phyloP scores from a whole-genome alignment of 352 stramenopile species.

The Pythium monospermum region DNA sequence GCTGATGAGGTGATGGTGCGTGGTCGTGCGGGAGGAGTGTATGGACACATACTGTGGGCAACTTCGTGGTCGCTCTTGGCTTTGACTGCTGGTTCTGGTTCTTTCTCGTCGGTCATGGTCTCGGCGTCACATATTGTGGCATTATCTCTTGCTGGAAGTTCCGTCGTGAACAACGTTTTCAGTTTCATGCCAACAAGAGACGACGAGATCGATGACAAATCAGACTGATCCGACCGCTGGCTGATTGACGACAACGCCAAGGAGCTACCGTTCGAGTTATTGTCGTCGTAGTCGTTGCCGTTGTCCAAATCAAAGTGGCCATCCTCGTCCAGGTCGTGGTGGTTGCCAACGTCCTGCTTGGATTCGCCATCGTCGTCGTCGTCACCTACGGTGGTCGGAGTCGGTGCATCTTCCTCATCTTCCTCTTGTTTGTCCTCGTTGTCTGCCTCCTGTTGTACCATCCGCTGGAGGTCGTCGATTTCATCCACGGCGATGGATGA shows the following conservation, averaged over 20 bases:
- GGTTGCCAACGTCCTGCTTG: background rate
- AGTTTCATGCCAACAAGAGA: slow-evolving; percentile 30
- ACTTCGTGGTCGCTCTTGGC: background rate
- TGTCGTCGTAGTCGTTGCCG: slow-evolving; percentile 4
- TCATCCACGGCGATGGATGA: slow-evolving; percentile 12
- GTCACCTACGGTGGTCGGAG: background rate
- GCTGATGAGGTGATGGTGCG: background rate
- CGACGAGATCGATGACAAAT: slow-evolving; percentile 62
- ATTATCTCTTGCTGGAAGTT: too few relatives aligned
- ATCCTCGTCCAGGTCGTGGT: background rate
- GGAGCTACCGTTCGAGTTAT: slow-evolving; percentile 34
- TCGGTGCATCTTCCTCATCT: background rate
- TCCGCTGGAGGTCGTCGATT: slow-evolving; percentile 3
- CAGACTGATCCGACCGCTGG: slow-evolving; percentile 30
- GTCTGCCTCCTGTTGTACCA: slow-evolving; percentile 1
- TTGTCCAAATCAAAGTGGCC: background rate
- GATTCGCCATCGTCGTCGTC: background rate
- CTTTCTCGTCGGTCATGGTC: too few relatives aligned
- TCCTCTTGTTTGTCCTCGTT: slow-evolving; percentile 10
- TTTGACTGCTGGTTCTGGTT: background rate
- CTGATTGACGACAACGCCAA: slow-evolving; percentile 64
- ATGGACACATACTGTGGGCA: background rate
- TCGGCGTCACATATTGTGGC: too few relatives aligned
- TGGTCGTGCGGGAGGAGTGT: background rate
- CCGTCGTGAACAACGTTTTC: slow-evolving; percentile 5